Evolutionary conservation across 805 yeast genomes (phyloP), one percentile per base, ranked within the genome.

Genomic region (Candida khao-thaluensis): DNA sequence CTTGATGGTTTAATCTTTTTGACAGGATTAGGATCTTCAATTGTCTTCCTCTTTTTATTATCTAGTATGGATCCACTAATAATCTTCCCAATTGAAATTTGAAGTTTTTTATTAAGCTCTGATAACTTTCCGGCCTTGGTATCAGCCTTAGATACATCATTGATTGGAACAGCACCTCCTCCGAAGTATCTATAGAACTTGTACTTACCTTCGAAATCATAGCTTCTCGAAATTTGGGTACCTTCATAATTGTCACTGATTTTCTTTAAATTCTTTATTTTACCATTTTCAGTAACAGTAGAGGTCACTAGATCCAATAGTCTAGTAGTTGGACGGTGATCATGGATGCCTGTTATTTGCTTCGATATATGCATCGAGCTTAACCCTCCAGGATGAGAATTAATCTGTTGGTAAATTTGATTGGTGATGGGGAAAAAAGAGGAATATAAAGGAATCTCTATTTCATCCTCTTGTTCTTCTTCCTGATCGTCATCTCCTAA

Each of bases 161-260:
- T 31, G 2, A 24, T 20, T 10, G 31, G 27, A 14, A 11, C 25
- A 18, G 21, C 21, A 2, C 32, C 24, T 18, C 17, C 24, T 7
- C 44, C 50, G 38, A 53, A 66, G 49, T 84, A 80, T 28, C 95
- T 67, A 57, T 77, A 85, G 48, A 79, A 85, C 52, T 85, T 83
- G 42, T 73, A 69, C 47, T 88, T 79, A 0, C 95, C 95, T 43
- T 78, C 80, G 48, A 79, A 79, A 52, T 85, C 95, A 43, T 78
- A 77, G 12, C 81, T 80, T 45, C 84, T 71, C 0, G 82, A 71
- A 9, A 87, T 63, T 3, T 52, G 37, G 8, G 37, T 12, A 3
- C 56, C 49, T n/a, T 51, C 55, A 40, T 60, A 60, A 9, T 54
- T 52, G 40, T 64, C 69, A 4, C 46, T 41, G 33, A 54, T 54